phyloP scores from a whole-genome alignment of 2,329 filamentous ascomycete genomes.

The Monosporascus cannonballus region DNA sequence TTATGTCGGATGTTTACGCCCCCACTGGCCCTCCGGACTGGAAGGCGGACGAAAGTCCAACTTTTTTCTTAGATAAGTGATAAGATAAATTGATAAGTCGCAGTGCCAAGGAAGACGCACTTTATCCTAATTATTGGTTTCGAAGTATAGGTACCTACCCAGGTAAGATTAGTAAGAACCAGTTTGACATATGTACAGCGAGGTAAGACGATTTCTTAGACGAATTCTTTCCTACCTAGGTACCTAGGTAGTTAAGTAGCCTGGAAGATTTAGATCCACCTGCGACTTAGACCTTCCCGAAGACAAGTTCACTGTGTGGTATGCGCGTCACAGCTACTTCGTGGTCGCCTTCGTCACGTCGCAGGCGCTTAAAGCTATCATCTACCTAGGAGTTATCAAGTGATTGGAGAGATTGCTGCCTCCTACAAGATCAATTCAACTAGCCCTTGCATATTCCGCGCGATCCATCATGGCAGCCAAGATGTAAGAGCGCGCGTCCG shows the following conservation, averaged over 20 bases:
- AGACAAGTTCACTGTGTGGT: neutral
- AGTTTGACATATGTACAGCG: no score
- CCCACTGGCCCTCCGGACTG: conserved; percentile 13
- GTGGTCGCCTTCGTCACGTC: neutral
- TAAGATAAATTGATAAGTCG: conserved; percentile 5
- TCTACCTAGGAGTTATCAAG: no score
- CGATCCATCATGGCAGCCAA: conserved; percentile 40
- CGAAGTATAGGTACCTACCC: no score
- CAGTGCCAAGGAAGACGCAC: no score
- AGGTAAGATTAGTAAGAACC: no score
- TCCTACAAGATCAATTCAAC: neutral
- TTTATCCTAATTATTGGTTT: no score
- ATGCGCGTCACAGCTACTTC: neutral
- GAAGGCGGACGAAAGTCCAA: conserved; percentile 11
- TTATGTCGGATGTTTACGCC: conserved; percentile 8
- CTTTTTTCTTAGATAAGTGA: conserved; percentile 22
- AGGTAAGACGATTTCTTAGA: no score
- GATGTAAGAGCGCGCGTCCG: conserved; percentile 30
- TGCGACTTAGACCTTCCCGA: neutral
- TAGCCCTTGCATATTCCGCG: neutral
- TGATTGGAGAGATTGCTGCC: no score
- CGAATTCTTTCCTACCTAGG: no score
- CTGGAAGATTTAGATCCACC: no score
- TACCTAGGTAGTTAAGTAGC: no score
- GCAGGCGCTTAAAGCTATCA: neutral